A percentile compares a stretch with the other conserved stretches of the same genome.
These are phyloP conservation scores for Hypomontagnella monticulosa DNA, from an alignment of 495 filamentous ascomycete genomes.

Conservation along the genomic window DNA sequence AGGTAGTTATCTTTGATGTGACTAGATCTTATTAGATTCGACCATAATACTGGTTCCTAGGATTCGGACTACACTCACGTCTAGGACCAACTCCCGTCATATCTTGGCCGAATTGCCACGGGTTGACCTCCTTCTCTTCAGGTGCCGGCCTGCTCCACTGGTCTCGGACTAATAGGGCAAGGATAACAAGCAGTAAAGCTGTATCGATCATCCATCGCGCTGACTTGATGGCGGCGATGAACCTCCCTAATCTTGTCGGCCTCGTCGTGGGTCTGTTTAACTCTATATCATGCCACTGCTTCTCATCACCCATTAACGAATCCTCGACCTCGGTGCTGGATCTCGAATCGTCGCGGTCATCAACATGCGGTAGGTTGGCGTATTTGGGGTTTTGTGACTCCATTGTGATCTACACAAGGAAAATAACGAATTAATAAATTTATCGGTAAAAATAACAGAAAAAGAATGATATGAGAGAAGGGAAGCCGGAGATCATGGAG, in stretches of 20 bases:
- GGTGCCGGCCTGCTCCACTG: conserved; percentile 34
- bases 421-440: neutral
- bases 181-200: conserved; percentile 46
- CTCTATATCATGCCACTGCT: conserved; percentile 50
- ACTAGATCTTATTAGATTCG: conserved; percentile 42
- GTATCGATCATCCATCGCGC: conserved; percentile 51
- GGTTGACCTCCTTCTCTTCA: conserved; percentile 38
- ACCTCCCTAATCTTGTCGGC: conserved; percentile 22
- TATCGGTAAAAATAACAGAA: neutral
- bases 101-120: conserved; percentile 53
- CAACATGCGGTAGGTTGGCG: conserved; percentile 40
- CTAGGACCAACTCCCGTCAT: conserved; percentile 53
- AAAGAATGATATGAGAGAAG: conserved; percentile 13
- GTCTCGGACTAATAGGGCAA: conserved; percentile 47
- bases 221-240: conserved; percentile 34
- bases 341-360: conserved; percentile 47
- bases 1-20: conserved; percentile 53
- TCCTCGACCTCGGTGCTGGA: conserved; percentile 56
- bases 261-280: conserved; percentile 29
- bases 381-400: conserved; percentile 49
- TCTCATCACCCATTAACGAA: conserved; percentile 52
- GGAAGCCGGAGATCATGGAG: conserved; percentile 25
- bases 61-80: conserved; percentile 23
- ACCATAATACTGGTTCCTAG: neutral
- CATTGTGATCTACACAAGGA: conserved; percentile 45